phyloP scores from a whole-genome alignment of 2,329 filamentous ascomycete genomes.

The Dactylellina haptotyla region DNA sequence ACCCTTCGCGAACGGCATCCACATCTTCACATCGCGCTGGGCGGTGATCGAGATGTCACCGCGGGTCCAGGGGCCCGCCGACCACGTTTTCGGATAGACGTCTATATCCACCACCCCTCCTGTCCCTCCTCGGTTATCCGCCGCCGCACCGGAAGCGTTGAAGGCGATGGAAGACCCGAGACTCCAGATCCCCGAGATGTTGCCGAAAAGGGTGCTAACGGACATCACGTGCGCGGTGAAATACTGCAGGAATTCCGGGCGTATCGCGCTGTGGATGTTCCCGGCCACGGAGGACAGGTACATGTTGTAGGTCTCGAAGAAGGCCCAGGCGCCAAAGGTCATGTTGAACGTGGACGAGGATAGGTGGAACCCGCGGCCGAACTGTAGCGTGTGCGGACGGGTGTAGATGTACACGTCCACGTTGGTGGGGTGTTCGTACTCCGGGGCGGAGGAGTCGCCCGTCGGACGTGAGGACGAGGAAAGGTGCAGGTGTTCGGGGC shows the following conservation, averaged over 20 bases:
- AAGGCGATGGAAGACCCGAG: neutral
- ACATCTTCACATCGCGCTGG: neutral
- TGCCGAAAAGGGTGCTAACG: neutral
- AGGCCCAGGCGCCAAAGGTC: neutral
- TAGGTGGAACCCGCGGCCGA: neutral
- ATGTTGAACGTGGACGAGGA: constrained; percentile 12
- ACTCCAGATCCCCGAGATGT: constrained; percentile 12
- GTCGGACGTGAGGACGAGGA: neutral
- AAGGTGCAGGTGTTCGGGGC: neutral
- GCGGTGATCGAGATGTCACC: neutral
- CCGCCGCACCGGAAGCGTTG: no score
- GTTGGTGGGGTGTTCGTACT: neutral
- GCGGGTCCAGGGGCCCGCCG: neutral
- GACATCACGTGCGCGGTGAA: neutral
- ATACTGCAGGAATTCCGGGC: neutral
- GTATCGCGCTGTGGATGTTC: constrained; percentile 4
- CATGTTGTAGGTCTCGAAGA: neutral
- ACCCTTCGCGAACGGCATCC: neutral
- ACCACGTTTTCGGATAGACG: constrained; percentile 1
- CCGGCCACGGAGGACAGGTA: neutral
- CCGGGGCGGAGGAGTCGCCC: neutral
- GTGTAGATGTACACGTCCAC: constrained; percentile 29
- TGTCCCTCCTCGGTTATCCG: no score
- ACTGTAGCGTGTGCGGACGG: constrained; percentile 4
- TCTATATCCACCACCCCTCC: neutral